Evolutionary conservation across 73 alveolate species (phyloP).

Genomic region (Uronychia binucleata): DNA sequence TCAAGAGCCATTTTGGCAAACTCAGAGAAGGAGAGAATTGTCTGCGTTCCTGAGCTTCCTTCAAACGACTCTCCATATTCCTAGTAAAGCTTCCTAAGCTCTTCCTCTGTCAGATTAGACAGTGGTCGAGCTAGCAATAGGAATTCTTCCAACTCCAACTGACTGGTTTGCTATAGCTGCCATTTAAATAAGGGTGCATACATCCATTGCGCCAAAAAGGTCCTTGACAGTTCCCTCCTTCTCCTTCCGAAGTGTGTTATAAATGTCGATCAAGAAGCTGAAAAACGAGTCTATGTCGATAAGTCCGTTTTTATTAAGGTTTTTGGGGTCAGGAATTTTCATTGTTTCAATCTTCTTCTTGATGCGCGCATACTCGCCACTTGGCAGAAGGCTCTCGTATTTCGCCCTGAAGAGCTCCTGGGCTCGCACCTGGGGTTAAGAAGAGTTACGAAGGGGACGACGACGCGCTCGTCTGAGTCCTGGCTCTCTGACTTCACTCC

Average conservation of each 20-base stretch:
- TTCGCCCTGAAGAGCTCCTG: conserved; percentile 14
- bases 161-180: neutral
- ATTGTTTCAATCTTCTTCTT: conserved; percentile 19
- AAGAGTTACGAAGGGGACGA: conserved; percentile 31
- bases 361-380: neutral
- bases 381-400: conserved; percentile 17
- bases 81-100: conserved; percentile 17
- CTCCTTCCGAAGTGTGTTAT: conserved; percentile 13
- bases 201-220: conserved; percentile 41
- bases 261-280: conserved; percentile 10
- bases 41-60: neutral
- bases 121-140: conserved; percentile 15
- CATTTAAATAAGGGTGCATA: neutral
- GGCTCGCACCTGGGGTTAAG: conserved; percentile 49
- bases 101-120: neutral
- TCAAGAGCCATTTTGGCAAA: conserved; percentile 20
- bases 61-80: neutral
- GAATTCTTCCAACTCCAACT: conserved; percentile 18
- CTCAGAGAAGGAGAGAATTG: conserved; percentile 3
- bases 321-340: conserved; percentile 19
- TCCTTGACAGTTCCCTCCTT: conserved; percentile 40
- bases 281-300: conserved; percentile 33
- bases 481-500: conserved; percentile 19
- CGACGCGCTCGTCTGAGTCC: neutral
- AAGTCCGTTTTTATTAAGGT: conserved; percentile 22